These are phyloP conservation scores for Marsdenia floribunda DNA, from an alignment of 257 asterid genomes.

Conservation along the genomic window DNA sequence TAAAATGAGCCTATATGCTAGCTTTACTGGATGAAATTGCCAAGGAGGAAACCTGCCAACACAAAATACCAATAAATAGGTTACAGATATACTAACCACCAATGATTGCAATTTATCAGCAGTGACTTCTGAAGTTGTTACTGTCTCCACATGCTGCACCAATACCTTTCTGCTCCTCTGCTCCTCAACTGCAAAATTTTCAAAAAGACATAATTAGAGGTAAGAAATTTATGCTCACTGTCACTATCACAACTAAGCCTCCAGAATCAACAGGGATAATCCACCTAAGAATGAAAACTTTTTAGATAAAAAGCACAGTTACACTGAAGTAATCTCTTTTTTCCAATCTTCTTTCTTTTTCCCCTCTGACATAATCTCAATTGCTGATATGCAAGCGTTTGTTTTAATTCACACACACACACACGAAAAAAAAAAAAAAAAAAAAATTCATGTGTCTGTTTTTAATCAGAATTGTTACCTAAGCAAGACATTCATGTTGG, in stretches of 20 bases:
- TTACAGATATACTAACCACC: conserved; percentile 50
- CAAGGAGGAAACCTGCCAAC: background rate
- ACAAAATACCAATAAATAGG: conserved; percentile 2
- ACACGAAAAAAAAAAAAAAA: background rate
- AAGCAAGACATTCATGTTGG: background rate
- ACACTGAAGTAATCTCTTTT: background rate
- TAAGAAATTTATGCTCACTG: conserved; percentile 2
- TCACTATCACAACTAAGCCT: background rate
- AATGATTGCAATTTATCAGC: conserved; percentile 55
- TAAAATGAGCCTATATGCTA: background rate
- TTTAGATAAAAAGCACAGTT: background rate
- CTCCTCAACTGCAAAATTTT: conserved; percentile 46
- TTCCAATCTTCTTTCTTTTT: background rate
- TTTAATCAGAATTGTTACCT: background rate
- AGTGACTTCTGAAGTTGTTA: conserved; percentile 53
- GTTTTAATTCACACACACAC: background rate
- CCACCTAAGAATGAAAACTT: background rate
- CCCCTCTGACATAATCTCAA: background rate
- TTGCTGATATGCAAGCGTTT: background rate
- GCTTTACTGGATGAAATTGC: background rate
- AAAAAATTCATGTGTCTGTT: background rate
- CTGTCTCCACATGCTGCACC: conserved; percentile 78
- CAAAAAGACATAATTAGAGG: conserved; percentile 8
- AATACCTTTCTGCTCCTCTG: conserved; percentile 56
- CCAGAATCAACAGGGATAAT: background rate